phyloP scores from a whole-genome alignment of 2,329 filamentous ascomycete species.

The Fusarium domesticum region DNA sequence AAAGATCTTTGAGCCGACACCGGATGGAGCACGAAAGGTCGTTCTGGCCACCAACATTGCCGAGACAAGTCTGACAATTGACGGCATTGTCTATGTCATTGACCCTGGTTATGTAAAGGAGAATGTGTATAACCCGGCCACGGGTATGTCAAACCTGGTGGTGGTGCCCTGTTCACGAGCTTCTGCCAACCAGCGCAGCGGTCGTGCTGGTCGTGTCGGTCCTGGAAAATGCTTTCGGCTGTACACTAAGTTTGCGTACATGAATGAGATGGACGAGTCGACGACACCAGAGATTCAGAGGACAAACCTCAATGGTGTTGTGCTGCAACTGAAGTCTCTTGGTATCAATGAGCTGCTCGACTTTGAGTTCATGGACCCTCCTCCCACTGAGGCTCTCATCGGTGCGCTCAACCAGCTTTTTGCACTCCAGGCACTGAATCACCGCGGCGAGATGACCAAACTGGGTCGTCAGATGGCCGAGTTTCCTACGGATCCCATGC shows the following conservation, averaged over 20 bases:
- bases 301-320: conserved; percentile 79
- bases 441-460: conserved; percentile 84
- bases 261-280: conserved; percentile 91
- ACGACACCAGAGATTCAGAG: conserved; percentile 92
- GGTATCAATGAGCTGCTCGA: conserved; percentile 90
- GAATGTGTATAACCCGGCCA: conserved; percentile 86
- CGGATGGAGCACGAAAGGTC: conserved; percentile 80
- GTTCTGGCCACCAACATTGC: conserved; percentile 96
- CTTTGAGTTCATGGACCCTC: conserved; percentile 96
- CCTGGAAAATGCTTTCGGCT: conserved; percentile 91
- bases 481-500: conserved; percentile 88
- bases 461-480: conserved; percentile 92
- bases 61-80: conserved; percentile 91
- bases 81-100: conserved; percentile 94
- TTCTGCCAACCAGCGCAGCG: conserved; percentile 87
- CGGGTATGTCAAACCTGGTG: conserved; percentile 87
- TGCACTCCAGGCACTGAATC: conserved; percentile 83
- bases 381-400: conserved; percentile 84
- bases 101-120: conserved; percentile 95
- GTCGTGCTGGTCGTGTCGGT: conserved; percentile 86
- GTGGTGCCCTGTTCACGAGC: conserved; percentile 89
- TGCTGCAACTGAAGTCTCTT: conserved; percentile 81
- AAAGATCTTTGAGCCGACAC: conserved; percentile 93
- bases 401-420: conserved; percentile 88
- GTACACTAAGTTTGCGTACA: conserved; percentile 90